Conservation (phyloP, 2,329 filamentous ascomycete genomes). For the Xylariaceae sp. region DNA sequence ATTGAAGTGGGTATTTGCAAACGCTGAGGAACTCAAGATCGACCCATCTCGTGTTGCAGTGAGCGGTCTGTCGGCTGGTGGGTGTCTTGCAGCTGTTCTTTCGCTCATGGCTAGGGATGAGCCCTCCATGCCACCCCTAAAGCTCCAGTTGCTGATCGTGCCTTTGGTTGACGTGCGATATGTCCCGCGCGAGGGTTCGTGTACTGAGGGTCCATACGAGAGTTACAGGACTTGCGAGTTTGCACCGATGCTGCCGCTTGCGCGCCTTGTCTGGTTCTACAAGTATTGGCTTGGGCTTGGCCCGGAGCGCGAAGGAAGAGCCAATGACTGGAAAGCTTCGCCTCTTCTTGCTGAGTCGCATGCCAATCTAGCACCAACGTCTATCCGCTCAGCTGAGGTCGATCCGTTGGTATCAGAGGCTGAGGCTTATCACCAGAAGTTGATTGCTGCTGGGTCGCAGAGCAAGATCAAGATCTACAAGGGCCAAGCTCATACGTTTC, state of each 20-base stretch:
- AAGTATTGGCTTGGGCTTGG: conserved; percentile 36
- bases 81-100: conserved; percentile 27
- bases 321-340: conserved; percentile 32
- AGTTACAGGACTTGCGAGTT: conserved; percentile 33
- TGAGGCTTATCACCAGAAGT: conserved; percentile 31
- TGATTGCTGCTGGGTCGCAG: conserved; percentile 30
- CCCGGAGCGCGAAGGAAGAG: conserved; percentile 25
- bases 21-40: conserved; percentile 29
- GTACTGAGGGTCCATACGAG: conserved; percentile 29
- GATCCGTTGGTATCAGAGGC: conserved; percentile 36
- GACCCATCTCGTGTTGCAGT: conserved; percentile 26
- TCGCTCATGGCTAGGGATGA: conserved; percentile 26
- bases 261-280: conserved; percentile 37
- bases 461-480: conserved; percentile 36
- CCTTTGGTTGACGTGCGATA: conserved; percentile 35
- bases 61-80: conserved; percentile 28
- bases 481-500: conserved; percentile 36
- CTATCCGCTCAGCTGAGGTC: conserved; percentile 34
- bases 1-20: conserved; percentile 38
- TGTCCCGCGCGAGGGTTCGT: conserved; percentile 31
- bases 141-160: conserved; percentile 34
- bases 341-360: conserved; percentile 35
- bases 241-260: conserved; percentile 35
- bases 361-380: conserved; percentile 32
- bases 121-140: conserved; percentile 28